A percentile compares a stretch with the other conserved stretches of the same genome.
Evolutionary conservation across 768 basidiomycete species (phyloP).

Genomic region (Mycena amicta): DNA sequence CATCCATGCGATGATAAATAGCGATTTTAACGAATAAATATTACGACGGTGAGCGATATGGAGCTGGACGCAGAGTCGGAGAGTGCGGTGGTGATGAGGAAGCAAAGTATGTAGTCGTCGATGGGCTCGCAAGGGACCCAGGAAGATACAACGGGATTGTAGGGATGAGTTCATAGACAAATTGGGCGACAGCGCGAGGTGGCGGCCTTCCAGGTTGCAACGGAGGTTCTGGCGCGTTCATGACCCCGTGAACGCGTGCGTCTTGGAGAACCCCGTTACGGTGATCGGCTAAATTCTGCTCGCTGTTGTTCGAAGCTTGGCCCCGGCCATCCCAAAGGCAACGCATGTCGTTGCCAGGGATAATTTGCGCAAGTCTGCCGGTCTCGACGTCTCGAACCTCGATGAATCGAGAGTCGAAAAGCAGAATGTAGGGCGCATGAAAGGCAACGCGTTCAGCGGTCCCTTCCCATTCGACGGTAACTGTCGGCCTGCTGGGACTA

Average conservation of each 20-base stretch:
- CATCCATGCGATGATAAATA: no score
- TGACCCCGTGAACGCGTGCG: conserved; percentile 84
- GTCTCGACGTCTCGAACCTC: conserved; percentile 86
- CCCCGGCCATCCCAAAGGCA: conserved; percentile 90
- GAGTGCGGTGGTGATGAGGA: conserved; percentile 20
- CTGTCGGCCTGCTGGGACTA: conserved; percentile 52
- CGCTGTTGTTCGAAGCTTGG: conserved; percentile 60
- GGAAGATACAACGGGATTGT: conserved; percentile 73
- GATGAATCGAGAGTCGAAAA: conserved; percentile 89
- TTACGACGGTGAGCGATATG: conserved; percentile 9
- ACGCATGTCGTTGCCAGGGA: conserved; percentile 77
- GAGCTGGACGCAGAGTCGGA: conserved; percentile 15
- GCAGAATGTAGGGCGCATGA: conserved; percentile 85
- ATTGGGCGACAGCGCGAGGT: conserved; percentile 62
- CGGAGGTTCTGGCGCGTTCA: conserved; percentile 60
- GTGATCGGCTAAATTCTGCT: conserved; percentile 56
- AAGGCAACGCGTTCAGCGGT: conserved; percentile 86
- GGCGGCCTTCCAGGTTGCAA: conserved; percentile 38
- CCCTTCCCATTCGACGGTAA: conserved; percentile 93
- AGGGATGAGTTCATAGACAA: conserved; percentile 78
- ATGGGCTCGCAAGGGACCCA: conserved; percentile 20
- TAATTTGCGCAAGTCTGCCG: conserved; percentile 80
- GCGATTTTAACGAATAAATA: no score
- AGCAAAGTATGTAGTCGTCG: conserved; percentile 22
- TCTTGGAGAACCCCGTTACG: conserved; percentile 67